Base-by-base conservation (phyloP, 1,139 yeast species). In the Eremothecium gossypii region DNA sequence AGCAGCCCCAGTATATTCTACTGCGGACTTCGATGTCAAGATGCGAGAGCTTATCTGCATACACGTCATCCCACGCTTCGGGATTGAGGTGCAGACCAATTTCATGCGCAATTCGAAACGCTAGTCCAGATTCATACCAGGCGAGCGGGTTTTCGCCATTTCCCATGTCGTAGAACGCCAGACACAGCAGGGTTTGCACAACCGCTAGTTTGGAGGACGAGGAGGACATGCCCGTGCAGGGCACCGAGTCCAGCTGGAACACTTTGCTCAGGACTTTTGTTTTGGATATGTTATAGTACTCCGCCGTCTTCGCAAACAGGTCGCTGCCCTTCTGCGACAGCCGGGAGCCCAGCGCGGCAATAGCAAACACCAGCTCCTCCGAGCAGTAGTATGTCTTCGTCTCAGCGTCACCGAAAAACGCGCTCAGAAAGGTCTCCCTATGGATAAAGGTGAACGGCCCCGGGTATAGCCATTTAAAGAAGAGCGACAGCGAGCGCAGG, bases 401-500 rank as follows among this genome's bases (percentile, higher is more conserved):
- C 33, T 70, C 62, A 36, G 67, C 64, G 40, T 77, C 76, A 54
- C 72, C 65, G 58, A 76, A 70, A 54, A 74, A 68, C 45, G 76
- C 79, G 43, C 66, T 67, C 41, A 77, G 56, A 51, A 77, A 77
- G 0, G 81, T 76, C 53, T 77, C 83, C 45, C 83, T 58, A 51
- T 75, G 77, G 20, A 77, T 70, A 52, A 76, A 77, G 71, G 74
- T 70, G 52, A 73, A 74, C 50, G 74, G 74, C 49, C 74, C 79
- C 2, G 83, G 82, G 48, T 77, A 77, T 49, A 75, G 73, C 81
- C 82, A 76, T 34, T 73, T 72, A 56, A 77, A 77, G 53, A 77
- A 77, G 11, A 71, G 56, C 42, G 74, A 70, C 33, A 77, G 40
- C 3, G 60, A 54, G 26, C 49, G 46, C 50, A 57, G 73, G 66